Evolutionary conservation across 1,139 yeast species (phyloP), one percentile per base, ranked within the genome.

Genomic region (Saccharomyces pastorianus): DNA sequence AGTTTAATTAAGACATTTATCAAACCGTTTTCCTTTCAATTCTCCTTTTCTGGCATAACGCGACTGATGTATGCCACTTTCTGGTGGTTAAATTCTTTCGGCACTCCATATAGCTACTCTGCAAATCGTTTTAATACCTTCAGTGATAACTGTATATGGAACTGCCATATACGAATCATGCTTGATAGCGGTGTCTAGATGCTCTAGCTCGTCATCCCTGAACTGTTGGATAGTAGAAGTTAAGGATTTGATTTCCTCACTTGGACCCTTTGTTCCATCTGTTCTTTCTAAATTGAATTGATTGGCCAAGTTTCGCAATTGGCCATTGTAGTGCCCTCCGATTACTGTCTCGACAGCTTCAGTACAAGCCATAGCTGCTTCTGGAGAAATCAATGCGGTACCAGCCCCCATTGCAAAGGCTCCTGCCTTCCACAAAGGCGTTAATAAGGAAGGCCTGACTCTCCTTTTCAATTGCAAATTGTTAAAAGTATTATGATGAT

Each of bases 311-410:
- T 85, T 83, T 53, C 99, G 76, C 59, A 93, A 74, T 70, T 93
- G 99, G 58, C 85, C 84, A 66, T 95, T 93, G 72, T 93, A 93
- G 69, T 93, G 99, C 1, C 88, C 88, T 1, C 99, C 99, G 70
- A 93, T 95, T 2, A 95, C 98, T 0, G 99, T 95, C 71, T 93
- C 99, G 0, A 93, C 99, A 0, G 99, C 99, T 57, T 91, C 98
- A 0, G 99, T 93, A 67, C 99, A 95, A 0, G 99, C 99, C 99
- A 93, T 93, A 2, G 99, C 99, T 1, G 97, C 97, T 68, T 93
- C 96, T 65, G 89, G 88, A 28, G 96, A 87, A 59, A 91, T 73
- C 53, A 87, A 65, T 0, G 96, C 98, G 0, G 99, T 93, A 0
- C 85, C 86, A 0, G 82, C 82, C 2, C 99, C 99, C 73, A 93